phyloP scores from a whole-genome alignment of 495 filamentous ascomycete genomes.

The Wilcoxina mikolae region DNA sequence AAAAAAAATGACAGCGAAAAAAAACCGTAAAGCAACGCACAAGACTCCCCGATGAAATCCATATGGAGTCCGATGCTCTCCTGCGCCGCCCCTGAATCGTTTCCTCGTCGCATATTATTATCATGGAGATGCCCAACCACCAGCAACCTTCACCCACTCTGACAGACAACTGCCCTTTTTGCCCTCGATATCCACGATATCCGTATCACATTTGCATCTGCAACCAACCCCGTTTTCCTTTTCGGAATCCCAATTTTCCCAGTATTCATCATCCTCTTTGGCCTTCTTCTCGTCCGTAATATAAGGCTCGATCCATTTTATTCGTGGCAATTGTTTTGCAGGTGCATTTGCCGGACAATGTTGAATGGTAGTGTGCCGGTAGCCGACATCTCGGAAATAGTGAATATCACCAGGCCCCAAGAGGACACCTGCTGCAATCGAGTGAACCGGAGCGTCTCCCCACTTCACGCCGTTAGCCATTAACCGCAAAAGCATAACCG shows the following conservation, averaged over 20 bases:
- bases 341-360: constrained; percentile 97
- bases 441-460: constrained; percentile 98
- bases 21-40: constrained; percentile 20
- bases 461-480: constrained; percentile 41
- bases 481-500: not conserved
- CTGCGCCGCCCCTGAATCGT: constrained; percentile 6
- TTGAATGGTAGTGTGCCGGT: constrained; percentile 96
- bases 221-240: constrained; percentile 97
- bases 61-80: constrained; percentile 9
- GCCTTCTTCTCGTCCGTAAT: constrained; percentile 75
- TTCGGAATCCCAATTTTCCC: constrained; percentile 69
- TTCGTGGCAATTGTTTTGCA: constrained; percentile 65
- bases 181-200: constrained; percentile 92
- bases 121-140: constrained; percentile 71
- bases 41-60: constrained; percentile 21
- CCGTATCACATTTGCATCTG: constrained; percentile 94
- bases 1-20: constrained; percentile 18
- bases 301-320: constrained; percentile 71
- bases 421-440: constrained; percentile 81
- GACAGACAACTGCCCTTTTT: constrained; percentile 88
- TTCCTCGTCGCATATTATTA: constrained; percentile 5
- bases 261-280: constrained; percentile 90
- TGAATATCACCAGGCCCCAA: constrained; percentile 75
- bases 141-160: constrained; percentile 96
- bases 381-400: constrained; percentile 98